These are phyloP conservation scores for Phaffomyces opuntiae DNA, from an alignment of 805 yeast species.

Conservation along the genomic window DNA sequence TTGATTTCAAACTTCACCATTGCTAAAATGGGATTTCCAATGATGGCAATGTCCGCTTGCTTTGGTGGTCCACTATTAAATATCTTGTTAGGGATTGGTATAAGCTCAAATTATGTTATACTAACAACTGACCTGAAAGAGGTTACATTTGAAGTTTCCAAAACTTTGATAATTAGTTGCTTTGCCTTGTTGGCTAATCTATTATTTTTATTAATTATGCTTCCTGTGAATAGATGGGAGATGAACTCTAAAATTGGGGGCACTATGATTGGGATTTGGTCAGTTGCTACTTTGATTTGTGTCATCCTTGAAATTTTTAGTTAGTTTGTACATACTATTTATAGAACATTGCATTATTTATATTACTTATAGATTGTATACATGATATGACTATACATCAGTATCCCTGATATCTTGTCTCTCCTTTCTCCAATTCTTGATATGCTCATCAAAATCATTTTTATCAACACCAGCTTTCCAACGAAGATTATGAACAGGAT, in stretches of 20 bases:
- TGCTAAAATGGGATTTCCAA: conserved; percentile 78
- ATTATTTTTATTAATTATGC: conserved; percentile 29
- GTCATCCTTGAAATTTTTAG: conserved; percentile 14
- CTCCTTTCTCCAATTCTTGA: background rate
- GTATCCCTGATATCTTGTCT: background rate
- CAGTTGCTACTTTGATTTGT: conserved; percentile 18
- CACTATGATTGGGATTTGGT: conserved; percentile 21
- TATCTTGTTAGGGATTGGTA: conserved; percentile 71
- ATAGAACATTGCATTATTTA: background rate
- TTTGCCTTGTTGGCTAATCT: conserved; percentile 35
- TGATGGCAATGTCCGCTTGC: conserved; percentile 92
- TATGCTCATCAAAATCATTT: too few relatives aligned
- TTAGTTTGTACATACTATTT: background rate
- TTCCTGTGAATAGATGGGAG: conserved; percentile 42
- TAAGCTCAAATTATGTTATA: conserved; percentile 50
- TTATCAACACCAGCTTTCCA: too few relatives aligned
- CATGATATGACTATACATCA: too few relatives aligned
- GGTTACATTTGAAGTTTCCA: conserved; percentile 32
- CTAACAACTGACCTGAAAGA: conserved; percentile 8
- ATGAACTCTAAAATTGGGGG: conserved; percentile 36
- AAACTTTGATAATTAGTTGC: conserved; percentile 32
- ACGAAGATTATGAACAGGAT: conserved; percentile 9
- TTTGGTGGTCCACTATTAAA: conserved; percentile 90
- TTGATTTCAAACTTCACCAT: conserved; percentile 77
- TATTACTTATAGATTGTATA: too few relatives aligned